Percentiles rank a stretch among this genome's conserved stretches.
These are phyloP conservation scores for Phytopythium montanum DNA, from an alignment of 352 stramenopile species.

Conservation along the genomic window DNA sequence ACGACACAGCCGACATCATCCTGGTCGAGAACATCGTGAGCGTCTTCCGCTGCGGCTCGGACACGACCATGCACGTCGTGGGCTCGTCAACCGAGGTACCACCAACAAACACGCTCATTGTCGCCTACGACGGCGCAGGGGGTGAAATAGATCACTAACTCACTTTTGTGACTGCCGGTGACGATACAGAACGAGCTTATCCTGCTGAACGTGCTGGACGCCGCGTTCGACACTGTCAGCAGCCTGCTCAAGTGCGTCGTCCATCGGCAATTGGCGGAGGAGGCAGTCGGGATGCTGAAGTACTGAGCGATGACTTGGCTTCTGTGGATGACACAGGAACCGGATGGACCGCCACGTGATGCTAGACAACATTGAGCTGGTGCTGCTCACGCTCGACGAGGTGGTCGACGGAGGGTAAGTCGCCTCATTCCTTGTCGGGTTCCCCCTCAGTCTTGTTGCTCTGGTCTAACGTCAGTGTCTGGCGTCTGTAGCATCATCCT, in stretches of 20 bases:
- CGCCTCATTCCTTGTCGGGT: neutral
- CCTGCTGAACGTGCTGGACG: conserved; percentile 80
- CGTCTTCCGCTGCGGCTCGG: conserved; percentile 85
- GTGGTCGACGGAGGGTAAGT: conserved; percentile 86
- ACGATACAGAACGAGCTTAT: conserved; percentile 84
- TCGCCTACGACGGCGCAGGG: neutral
- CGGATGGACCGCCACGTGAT: conserved; percentile 87
- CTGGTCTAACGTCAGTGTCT: neutral
- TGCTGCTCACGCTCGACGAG: conserved; percentile 89
- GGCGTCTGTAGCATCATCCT: conserved; percentile 66
- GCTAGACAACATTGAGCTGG: conserved; percentile 90
- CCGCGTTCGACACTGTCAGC: conserved; percentile 81
- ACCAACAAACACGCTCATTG: too few species aligned
- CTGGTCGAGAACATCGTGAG: conserved; percentile 89
- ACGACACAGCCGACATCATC: conserved; percentile 75
- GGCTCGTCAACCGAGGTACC: conserved; percentile 74
- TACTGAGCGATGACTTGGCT: neutral
- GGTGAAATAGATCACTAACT: too few species aligned
- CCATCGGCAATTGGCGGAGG: too few species aligned
- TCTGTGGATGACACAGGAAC: conserved; percentile 30
- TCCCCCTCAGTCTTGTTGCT: neutral
- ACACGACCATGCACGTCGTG: conserved; percentile 88
- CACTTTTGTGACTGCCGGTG: neutral
- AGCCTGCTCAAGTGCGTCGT: conserved; percentile 79
- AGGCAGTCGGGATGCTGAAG: too few species aligned